phyloP scores from a whole-genome alignment of 768 basidiomycete genomes.

The Ephemerocybe angulata region DNA sequence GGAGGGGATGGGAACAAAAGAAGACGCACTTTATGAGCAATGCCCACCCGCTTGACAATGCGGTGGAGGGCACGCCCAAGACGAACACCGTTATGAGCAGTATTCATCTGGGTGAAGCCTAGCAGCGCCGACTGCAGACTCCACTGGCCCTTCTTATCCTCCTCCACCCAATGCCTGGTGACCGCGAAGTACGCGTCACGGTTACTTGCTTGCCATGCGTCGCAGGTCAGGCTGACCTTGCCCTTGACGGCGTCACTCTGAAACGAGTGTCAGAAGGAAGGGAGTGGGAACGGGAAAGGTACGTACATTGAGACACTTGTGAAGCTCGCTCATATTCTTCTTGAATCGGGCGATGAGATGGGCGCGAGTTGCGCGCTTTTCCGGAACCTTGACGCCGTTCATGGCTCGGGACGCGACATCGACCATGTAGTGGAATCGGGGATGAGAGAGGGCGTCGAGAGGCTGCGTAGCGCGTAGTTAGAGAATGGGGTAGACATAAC shows the following conservation, averaged over 20 bases:
- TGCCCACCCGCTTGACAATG: constrained; percentile 23
- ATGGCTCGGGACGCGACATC: constrained; percentile 33
- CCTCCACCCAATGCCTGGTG: constrained; percentile 37
- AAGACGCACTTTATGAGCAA: constrained; percentile 26
- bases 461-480: too few species aligned
- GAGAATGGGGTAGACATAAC: too few species aligned
- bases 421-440: constrained; percentile 33
- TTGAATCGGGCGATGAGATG: constrained; percentile 31
- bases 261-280: not conserved
- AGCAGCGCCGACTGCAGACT: constrained; percentile 27
- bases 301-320: constrained; percentile 13
- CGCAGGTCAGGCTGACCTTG: constrained; percentile 25
- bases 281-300: not conserved
- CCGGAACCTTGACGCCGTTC: constrained; percentile 34
- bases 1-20: constrained; percentile 2
- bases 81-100: constrained; percentile 31
- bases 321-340: constrained; percentile 11
- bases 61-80: constrained; percentile 38
- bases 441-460: constrained; percentile 32
- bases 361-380: constrained; percentile 19
- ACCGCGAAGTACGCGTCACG: constrained; percentile 36
- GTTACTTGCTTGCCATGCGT: constrained; percentile 40
- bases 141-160: constrained; percentile 21
- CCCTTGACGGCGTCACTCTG: constrained; percentile 1
- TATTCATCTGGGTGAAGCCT: constrained; percentile 36